Evolutionary conservation across 1,284 basidiomycete species (phyloP).

Genomic region (Ustilago bromivora): DNA sequence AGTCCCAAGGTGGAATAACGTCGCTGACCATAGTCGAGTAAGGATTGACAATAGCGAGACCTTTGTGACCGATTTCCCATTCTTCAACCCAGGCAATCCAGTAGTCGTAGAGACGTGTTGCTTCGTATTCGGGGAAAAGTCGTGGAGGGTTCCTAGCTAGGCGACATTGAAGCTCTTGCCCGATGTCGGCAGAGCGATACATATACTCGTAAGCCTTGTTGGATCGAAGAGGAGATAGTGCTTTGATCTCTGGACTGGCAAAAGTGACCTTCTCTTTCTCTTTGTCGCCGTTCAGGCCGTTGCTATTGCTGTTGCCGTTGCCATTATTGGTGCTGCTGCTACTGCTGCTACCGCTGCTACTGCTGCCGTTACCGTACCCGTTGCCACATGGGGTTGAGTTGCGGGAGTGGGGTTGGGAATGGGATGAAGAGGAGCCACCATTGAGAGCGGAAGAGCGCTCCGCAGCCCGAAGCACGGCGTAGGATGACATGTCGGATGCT

Average conservation of each 20-base stretch:
- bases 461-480: background rate
- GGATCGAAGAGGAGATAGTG: constrained; percentile 28
- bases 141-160: constrained; percentile 12
- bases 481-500: background rate
- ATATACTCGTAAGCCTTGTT: constrained; percentile 12
- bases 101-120: constrained; percentile 10
- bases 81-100: constrained; percentile 45
- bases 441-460: background rate
- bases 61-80: constrained; percentile 27
- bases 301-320: background rate
- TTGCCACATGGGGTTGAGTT: background rate
- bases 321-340: background rate
- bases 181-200: constrained; percentile 22
- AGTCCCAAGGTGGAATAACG: constrained; percentile 57
- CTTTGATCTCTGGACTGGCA: constrained; percentile 33
- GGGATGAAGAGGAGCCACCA: background rate
- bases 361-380: background rate
- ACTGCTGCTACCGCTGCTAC: background rate
- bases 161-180: constrained; percentile 31
- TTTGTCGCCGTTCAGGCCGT: background rate
- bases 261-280: constrained; percentile 27
- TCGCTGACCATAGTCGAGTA: constrained; percentile 23
- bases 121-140: constrained; percentile 20
- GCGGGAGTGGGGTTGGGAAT: background rate
- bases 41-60: constrained; percentile 30